Conservation (phyloP, 768 basidiomycete genomes). For the Calocybe gangraenosa region DNA sequence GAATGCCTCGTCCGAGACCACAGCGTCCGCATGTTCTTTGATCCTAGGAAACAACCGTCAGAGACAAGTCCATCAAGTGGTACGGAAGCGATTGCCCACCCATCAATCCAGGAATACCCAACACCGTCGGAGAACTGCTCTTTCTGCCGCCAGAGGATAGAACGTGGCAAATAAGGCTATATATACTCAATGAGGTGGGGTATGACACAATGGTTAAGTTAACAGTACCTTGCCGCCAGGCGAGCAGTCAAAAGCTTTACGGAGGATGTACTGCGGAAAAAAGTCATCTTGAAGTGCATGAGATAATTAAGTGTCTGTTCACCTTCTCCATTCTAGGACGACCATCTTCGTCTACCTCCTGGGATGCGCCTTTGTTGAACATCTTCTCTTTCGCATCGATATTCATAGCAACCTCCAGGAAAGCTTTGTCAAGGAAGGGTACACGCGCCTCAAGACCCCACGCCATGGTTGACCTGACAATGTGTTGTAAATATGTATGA, state of each 20-base stretch:
- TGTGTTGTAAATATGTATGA: background rate
- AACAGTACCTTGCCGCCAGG: slow-evolving; percentile 68
- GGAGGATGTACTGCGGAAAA: slow-evolving; percentile 75
- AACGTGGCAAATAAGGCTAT: slow-evolving; percentile 87
- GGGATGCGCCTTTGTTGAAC: slow-evolving; percentile 77
- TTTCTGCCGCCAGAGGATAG: slow-evolving; percentile 98
- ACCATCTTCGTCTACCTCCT: slow-evolving; percentile 81
- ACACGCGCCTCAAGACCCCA: slow-evolving; percentile 99
- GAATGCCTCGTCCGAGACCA: slow-evolving; percentile 81
- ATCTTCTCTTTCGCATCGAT: slow-evolving; percentile 83
- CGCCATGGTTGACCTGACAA: slow-evolving; percentile 89
- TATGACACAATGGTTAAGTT: background rate
- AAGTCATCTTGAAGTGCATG: background rate
- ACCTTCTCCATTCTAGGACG: slow-evolving; percentile 96
- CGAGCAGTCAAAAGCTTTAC: slow-evolving; percentile 91
- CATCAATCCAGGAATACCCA: slow-evolving; percentile 98
- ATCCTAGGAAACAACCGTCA: slow-evolving; percentile 47
- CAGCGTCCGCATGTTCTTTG: slow-evolving; percentile 76
- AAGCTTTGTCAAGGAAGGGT: slow-evolving; percentile 96
- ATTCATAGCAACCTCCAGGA: slow-evolving; percentile 93
- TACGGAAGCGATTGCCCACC: slow-evolving; percentile 48
- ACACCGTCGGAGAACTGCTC: slow-evolving; percentile 99
- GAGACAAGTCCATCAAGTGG: background rate
- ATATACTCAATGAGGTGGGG: slow-evolving; percentile 3
- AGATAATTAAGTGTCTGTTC: background rate